phyloP scores from a whole-genome alignment of 2,329 filamentous ascomycete species.

The Paecilomyces fulvus region DNA sequence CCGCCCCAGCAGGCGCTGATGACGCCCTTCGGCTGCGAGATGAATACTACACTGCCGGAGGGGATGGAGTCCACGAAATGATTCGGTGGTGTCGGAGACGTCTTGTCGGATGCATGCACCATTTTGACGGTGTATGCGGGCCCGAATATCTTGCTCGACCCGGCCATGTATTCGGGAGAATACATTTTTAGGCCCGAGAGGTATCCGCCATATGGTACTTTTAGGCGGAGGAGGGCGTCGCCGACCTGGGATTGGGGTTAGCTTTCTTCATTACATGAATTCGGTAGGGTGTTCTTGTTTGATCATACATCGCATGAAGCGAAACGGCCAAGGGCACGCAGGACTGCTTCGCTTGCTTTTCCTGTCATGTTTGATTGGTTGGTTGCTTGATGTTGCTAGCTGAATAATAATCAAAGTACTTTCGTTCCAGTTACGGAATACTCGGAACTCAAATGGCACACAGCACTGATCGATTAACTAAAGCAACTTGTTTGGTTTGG shows the following conservation, averaged over 20 bases:
- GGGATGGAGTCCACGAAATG: conserved; percentile 31
- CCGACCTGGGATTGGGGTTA: conserved; percentile 16
- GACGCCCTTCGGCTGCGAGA: conserved; percentile 26
- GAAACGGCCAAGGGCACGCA: not conserved
- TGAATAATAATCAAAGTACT: not conserved
- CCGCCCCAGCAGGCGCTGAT: conserved; percentile 32
- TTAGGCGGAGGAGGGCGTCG: conserved; percentile 28
- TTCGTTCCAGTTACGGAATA: not conserved
- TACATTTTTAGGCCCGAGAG: conserved; percentile 26
- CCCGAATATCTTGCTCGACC: conserved; percentile 18
- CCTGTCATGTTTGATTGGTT: not conserved
- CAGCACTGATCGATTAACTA: not conserved
- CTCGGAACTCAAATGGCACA: not conserved
- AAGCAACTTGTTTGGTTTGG: no score
- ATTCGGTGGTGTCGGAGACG: conserved; percentile 18
- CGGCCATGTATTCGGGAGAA: conserved; percentile 12
- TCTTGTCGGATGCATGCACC: conserved; percentile 24
- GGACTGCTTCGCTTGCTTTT: not conserved
- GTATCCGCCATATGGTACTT: conserved; percentile 24
- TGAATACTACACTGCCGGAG: conserved; percentile 26
- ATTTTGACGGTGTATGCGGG: conserved; percentile 24
- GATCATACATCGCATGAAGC: not conserved
- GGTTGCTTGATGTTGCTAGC: not conserved
- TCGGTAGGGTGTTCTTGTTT: not conserved
- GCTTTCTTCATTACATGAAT: not conserved